Evolutionary conservation across 805 yeast genomes (phyloP).

Genomic region (Barnettozyma botsteinii): DNA sequence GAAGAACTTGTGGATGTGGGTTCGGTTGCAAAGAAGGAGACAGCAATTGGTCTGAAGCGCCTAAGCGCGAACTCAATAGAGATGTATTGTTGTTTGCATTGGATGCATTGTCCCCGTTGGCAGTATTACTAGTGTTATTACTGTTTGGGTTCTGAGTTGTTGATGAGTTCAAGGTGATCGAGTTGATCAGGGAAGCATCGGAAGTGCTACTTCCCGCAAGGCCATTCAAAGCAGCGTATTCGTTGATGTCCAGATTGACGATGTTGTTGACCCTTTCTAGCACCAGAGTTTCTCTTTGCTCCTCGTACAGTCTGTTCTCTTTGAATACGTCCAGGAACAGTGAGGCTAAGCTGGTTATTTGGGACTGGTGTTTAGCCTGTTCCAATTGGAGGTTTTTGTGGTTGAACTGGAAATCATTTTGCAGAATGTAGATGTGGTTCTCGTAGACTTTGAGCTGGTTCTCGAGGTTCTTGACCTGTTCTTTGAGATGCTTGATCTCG

Average conservation of each 20-base stretch:
- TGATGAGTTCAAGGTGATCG: conserved; percentile 21
- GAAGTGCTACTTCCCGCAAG: conserved; percentile 3
- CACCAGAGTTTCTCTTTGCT: conserved; percentile 19
- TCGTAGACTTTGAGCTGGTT: conserved; percentile 21
- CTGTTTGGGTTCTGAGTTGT: background rate
- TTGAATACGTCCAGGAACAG: conserved; percentile 22
- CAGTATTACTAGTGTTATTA: background rate
- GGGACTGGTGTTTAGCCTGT: conserved; percentile 22
- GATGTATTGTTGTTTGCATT: background rate
- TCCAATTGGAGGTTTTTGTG: conserved; percentile 24
- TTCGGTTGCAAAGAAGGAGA: conserved; percentile 16
- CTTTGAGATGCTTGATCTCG: conserved; percentile 21
- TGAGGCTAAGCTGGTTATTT: conserved; percentile 20
- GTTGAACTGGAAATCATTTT: conserved; percentile 20
- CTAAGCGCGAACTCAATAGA: conserved; percentile 15
- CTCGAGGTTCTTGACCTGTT: conserved; percentile 23
- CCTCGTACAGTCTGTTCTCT: conserved; percentile 23
- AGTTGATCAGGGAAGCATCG: conserved; percentile 18
- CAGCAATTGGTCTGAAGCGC: conserved; percentile 16
- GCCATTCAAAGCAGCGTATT: conserved; percentile 13
- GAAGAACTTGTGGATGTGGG: conserved; percentile 3
- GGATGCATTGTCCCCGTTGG: background rate
- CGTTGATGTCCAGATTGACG: conserved; percentile 18
- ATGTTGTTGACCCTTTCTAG: conserved; percentile 21
- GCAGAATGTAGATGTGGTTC: conserved; percentile 21